Evolutionary conservation across 139 green algal genomes (phyloP).

Genomic region (Edaphochlamys debaryana): DNA sequence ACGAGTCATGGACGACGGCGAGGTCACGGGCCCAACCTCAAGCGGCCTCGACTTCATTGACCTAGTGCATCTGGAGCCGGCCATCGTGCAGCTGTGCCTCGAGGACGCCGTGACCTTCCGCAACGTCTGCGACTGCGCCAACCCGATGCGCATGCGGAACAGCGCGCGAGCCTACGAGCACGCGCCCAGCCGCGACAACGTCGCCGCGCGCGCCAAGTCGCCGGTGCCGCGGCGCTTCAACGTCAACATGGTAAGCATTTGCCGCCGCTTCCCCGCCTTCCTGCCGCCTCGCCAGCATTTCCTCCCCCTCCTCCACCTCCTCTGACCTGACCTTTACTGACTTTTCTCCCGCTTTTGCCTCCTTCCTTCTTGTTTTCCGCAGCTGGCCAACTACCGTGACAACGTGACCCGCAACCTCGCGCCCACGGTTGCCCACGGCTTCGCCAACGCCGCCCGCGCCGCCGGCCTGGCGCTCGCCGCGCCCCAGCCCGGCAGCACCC

Average conservation of each 20-base stretch:
- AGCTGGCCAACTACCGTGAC: conserved; percentile 1
- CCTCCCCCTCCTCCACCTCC: not conserved
- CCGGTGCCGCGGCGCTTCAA: conserved; percentile 4
- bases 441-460: conserved; percentile 1
- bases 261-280: no score
- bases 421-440: conserved; percentile 4
- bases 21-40: no score
- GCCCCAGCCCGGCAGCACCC: no score
- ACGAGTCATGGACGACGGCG: no score
- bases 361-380: not conserved
- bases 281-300: not conserved
- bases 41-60: conserved; percentile 11
- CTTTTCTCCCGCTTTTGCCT: not conserved
- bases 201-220: no score
- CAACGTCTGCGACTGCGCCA: not conserved
- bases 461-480: not conserved
- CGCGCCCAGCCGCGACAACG: no score
- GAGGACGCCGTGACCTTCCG: conserved; percentile 30
- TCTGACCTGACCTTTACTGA: not conserved
- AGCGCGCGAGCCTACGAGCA: no score
- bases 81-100: not conserved
- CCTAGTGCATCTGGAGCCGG: not conserved
- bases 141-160: no score
- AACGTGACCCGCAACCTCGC: conserved; percentile 19
- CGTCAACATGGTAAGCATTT: not conserved